phyloP scores from a whole-genome alignment of 441 rosid species.

The Erodium trifolium region DNA sequence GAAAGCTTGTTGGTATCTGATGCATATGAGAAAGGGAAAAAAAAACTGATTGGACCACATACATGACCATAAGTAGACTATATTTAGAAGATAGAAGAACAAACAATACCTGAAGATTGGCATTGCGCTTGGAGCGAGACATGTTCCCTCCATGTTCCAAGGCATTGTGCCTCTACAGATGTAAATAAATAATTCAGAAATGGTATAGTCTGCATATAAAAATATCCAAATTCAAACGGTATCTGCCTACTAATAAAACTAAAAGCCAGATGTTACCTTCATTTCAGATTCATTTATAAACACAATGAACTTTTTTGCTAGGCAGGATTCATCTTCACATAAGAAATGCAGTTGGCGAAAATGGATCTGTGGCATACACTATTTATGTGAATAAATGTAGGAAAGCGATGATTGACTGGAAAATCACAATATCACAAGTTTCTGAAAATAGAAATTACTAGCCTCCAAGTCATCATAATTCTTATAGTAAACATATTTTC shows the following conservation, averaged over 20 bases:
- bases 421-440: not conserved
- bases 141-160: constrained; percentile 33
- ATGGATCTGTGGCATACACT: constrained; percentile 22
- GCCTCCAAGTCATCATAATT: constrained; percentile 35
- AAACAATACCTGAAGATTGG: constrained; percentile 28
- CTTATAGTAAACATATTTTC: constrained; percentile 29
- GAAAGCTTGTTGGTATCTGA: constrained; percentile 34
- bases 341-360: constrained; percentile 32
- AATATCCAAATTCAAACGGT: not conserved
- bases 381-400: not conserved
- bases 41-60: not conserved
- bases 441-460: constrained; percentile 11
- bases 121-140: constrained; percentile 34
- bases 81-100: not conserved
- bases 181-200: not conserved
- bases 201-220: not conserved
- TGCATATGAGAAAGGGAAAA: not conserved
- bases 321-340: constrained; percentile 34
- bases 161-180: constrained; percentile 29
- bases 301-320: constrained; percentile 30
- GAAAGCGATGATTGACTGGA: not conserved
- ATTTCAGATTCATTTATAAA: constrained; percentile 29
- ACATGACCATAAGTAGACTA: not conserved
- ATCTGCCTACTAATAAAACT: no score
- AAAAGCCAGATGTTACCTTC: constrained; percentile 21